Percentiles rank a stretch among this genome's conserved stretches.
phyloP scores from a whole-genome alignment of 352 stramenopile genomes.

The Phytophthora gonapodyides region DNA sequence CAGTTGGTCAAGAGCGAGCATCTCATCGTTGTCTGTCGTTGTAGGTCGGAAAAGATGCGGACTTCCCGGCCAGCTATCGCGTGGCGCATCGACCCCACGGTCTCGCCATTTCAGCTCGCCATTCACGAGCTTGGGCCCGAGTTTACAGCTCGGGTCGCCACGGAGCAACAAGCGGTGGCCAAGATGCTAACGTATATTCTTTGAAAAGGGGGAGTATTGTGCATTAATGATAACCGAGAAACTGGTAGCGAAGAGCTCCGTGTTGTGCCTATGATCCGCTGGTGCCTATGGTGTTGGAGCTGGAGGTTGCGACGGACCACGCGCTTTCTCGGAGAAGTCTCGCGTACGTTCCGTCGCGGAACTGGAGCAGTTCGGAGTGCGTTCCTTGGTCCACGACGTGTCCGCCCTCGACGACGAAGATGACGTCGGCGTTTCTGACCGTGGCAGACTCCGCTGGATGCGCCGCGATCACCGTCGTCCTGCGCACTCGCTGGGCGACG shows the following conservation, averaged over 20 bases:
- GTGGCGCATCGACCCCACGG: conserved; percentile 24
- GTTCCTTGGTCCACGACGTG: conserved; percentile 50
- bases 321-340: conserved; percentile 24
- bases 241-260: background rate
- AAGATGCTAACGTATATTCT: conserved; percentile 39
- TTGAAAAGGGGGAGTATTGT: conserved; percentile 18
- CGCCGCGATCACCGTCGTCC: conserved; percentile 48
- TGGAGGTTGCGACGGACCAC: conserved; percentile 29
- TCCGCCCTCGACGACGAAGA: conserved; percentile 37
- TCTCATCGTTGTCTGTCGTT: conserved; percentile 11
- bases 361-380: conserved; percentile 32
- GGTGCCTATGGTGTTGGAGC: conserved; percentile 23
- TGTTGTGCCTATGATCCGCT: conserved; percentile 19
- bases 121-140: conserved; percentile 33
- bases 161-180: conserved; percentile 26
- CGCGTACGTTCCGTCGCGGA: conserved; percentile 24
- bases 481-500: conserved; percentile 36
- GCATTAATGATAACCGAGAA: background rate
- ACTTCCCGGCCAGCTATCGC: conserved; percentile 55
- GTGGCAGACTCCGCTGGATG: conserved; percentile 44
- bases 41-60: conserved; percentile 53
- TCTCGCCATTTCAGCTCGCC: conserved; percentile 33
- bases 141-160: conserved; percentile 23
- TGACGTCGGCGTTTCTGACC: conserved; percentile 39
- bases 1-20: background rate